phyloP scores from a whole-genome alignment of 1,284 basidiomycete genomes.

The Ceratobasidium sp. region DNA sequence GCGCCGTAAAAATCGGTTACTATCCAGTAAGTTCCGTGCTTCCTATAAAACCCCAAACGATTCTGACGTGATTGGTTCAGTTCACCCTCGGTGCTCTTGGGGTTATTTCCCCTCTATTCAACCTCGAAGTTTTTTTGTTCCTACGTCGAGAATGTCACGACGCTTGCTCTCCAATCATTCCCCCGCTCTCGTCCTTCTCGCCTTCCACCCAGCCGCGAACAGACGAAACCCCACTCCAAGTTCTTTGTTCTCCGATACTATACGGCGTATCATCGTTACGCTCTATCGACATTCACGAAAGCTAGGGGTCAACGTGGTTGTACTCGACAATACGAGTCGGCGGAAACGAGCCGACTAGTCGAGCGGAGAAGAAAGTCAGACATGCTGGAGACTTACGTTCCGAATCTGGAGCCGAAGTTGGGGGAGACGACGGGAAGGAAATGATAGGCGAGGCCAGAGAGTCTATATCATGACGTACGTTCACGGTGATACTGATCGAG shows the following conservation, averaged over 20 bases:
- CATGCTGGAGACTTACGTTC: too few relatives aligned
- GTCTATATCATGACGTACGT: too few relatives aligned
- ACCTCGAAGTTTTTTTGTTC: slow-evolving; percentile 79
- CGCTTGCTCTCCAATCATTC: slow-evolving; percentile 76
- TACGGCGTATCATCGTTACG: slow-evolving; percentile 72
- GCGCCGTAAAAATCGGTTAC: too few relatives aligned
- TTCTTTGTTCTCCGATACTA: slow-evolving; percentile 80
- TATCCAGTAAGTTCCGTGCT: too few relatives aligned
- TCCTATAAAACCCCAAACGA: too few relatives aligned
- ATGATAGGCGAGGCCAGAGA: too few relatives aligned
- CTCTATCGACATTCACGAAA: slow-evolving; percentile 60
- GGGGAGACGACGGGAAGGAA: too few relatives aligned
- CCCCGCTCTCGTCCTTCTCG: slow-evolving; percentile 76
- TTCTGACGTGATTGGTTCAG: slow-evolving; percentile 52
- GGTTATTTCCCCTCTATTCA: slow-evolving; percentile 79
- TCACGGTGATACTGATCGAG: slow-evolving; percentile 69
- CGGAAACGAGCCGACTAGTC: slow-evolving; percentile 52
- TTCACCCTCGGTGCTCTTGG: slow-evolving; percentile 70
- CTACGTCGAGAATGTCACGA: slow-evolving; percentile 75
- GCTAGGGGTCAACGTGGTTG: slow-evolving; percentile 56
- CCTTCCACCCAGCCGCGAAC: slow-evolving; percentile 73
- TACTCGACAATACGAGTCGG: slow-evolving; percentile 78
- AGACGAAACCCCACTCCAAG: slow-evolving; percentile 76
- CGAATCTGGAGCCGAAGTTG: too few relatives aligned
- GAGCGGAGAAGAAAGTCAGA: slow-evolving; percentile 65